A percentile compares a stretch with the other conserved stretches of the same genome.
Evolutionary conservation across 371 early-diverging fungal species (phyloP).

Genomic region (Mortierella sp.): DNA sequence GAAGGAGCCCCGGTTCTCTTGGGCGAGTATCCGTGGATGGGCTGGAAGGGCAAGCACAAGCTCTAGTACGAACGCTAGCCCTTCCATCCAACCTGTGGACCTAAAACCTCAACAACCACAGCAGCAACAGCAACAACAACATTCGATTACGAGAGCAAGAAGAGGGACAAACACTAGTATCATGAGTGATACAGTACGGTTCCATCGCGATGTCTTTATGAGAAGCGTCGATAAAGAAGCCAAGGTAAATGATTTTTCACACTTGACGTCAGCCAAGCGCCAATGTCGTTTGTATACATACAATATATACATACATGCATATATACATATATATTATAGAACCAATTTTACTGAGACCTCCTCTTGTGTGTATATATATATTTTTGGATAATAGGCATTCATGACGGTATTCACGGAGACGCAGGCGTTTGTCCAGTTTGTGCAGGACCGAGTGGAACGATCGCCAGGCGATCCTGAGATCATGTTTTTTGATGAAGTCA

Average conservation of each 20-base stretch:
- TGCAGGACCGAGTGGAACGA: constrained; percentile 77
- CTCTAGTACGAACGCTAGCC: too few species aligned
- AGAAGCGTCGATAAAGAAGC: constrained; percentile 77
- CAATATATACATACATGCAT: not conserved
- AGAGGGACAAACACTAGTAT: constrained; percentile 23
- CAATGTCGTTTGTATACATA: too few species aligned
- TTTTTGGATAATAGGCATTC: constrained; percentile 55
- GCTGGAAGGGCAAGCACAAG: constrained; percentile 20
- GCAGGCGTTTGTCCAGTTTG: constrained; percentile 88
- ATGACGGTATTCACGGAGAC: constrained; percentile 75
- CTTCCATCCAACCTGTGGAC: not conserved
- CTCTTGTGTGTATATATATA: too few species aligned
- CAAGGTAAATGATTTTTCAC: constrained; percentile 59
- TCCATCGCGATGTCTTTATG: constrained; percentile 76
- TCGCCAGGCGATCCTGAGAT: constrained; percentile 78
- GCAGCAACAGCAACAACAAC: constrained; percentile 16
- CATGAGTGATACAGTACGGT: constrained; percentile 33
- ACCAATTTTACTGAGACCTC: not conserved
- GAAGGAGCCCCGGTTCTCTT: constrained; percentile 21
- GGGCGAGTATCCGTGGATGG: constrained; percentile 51
- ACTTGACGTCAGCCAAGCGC: too few species aligned
- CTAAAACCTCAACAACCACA: not conserved
- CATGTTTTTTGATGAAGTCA: constrained; percentile 84
- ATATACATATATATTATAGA: not conserved
- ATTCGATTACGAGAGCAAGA: constrained; percentile 13